These are phyloP conservation scores for Microbotryum violaceum DNA, from an alignment of 1,284 basidiomycete species.

Conservation along the genomic window DNA sequence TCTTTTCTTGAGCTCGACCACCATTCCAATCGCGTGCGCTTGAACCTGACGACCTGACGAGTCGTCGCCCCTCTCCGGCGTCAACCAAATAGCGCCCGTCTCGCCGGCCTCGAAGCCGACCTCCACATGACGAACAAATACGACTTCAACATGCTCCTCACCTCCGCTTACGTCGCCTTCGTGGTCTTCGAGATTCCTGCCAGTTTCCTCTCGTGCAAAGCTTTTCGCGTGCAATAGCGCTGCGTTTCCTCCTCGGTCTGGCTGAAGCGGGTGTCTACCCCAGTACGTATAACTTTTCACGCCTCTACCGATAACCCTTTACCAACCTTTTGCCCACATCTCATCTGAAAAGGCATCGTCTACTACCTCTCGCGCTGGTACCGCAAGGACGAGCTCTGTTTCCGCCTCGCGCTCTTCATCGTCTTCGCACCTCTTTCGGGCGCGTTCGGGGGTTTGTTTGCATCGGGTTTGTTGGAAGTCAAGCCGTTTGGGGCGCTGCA, in stretches of 20 bases:
- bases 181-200: slow-evolving; percentile 53
- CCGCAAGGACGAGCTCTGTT: slow-evolving; percentile 38
- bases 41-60: no score
- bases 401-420: slow-evolving; percentile 34
- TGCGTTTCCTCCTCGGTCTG: slow-evolving; percentile 38
- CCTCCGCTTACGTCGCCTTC: slow-evolving; percentile 48
- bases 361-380: slow-evolving; percentile 41
- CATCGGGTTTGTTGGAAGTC: slow-evolving; percentile 20
- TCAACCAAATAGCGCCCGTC: no score
- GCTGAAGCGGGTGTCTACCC: slow-evolving; percentile 32
- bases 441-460: slow-evolving; percentile 38
- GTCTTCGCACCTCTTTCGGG: slow-evolving; percentile 29
- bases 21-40: slow-evolving; percentile 36
- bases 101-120: no score
- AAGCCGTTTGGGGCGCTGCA: slow-evolving; percentile 21
- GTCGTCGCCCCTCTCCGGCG: no score
- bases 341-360: slow-evolving; percentile 19
- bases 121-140: no score
- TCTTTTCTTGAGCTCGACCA: slow-evolving; percentile 53
- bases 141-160: slow-evolving; percentile 32
- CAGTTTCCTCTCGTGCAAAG: slow-evolving; percentile 46
- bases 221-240: slow-evolving; percentile 32
- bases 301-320: no score
- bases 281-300: not conserved
- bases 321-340: no score